A percentile compares a stretch with the other conserved stretches of the same genome.
Evolutionary conservation across 2,329 filamentous ascomycete genomes (phyloP).

Genomic region (Phoma sp.): DNA sequence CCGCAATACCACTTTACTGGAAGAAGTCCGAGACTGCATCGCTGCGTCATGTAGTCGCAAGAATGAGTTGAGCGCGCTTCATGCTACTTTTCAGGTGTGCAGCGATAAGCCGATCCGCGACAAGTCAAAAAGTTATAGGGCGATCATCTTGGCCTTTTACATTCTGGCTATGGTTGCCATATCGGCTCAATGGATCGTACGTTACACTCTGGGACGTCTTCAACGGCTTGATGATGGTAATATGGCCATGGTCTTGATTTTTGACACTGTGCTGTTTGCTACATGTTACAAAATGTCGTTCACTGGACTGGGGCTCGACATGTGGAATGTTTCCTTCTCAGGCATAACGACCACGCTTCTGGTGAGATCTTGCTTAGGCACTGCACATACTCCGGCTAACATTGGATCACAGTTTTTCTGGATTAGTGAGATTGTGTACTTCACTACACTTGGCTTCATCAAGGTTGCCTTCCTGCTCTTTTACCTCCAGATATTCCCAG

Average conservation of each 20-base stretch:
- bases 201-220: constrained; percentile 4
- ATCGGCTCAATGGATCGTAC: constrained; percentile 1
- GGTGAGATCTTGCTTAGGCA: neutral
- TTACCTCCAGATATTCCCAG: constrained; percentile 37
- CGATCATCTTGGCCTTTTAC: constrained; percentile 6
- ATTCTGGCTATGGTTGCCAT: neutral
- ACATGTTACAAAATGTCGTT: constrained; percentile 19
- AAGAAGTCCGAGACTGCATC: constrained; percentile 2
- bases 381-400: neutral
- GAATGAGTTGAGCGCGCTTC: neutral
- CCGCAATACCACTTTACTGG: neutral
- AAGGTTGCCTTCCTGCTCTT: constrained; percentile 37
- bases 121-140: constrained; percentile 8
- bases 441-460: constrained; percentile 28
- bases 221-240: constrained; percentile 8
- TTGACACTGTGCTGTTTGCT: constrained; percentile 9
- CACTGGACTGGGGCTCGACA: constrained; percentile 15
- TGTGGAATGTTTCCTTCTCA: constrained; percentile 13
- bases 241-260: constrained; percentile 2
- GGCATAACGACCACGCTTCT: constrained; percentile 18
- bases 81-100: constrained; percentile 1
- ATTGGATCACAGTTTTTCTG: constrained; percentile 27
- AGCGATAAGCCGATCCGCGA: constrained; percentile 8
- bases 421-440: constrained; percentile 42
- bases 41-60: constrained; percentile 1